A percentile compares a stretch with the other conserved stretches of the same genome.
Conservation (phyloP, 768 basidiomycete species). For the Cystobasidium onofrii region DNA sequence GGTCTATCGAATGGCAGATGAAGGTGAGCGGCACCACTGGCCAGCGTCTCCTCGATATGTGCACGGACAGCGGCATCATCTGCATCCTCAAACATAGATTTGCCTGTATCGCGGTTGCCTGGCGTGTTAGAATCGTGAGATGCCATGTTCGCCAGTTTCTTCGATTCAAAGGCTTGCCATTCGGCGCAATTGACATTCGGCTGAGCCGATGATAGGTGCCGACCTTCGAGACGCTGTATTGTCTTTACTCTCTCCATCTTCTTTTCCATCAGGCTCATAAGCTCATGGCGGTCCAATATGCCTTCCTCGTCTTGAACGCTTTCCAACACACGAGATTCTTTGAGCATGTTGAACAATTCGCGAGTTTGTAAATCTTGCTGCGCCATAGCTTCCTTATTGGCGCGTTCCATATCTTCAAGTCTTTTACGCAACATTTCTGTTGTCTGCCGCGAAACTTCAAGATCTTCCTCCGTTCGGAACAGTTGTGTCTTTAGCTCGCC, state of each 20-base stretch:
- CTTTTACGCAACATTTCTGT: conserved; percentile 59
- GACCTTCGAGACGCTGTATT: conserved; percentile 73
- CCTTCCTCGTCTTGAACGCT: conserved; percentile 60
- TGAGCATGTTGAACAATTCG: conserved; percentile 89
- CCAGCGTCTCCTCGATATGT: conserved; percentile 77
- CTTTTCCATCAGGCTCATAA: conserved; percentile 70
- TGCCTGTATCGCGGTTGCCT: conserved; percentile 40
- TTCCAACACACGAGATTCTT: conserved; percentile 65
- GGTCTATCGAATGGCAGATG: conserved; percentile 37
- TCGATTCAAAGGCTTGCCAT: conserved; percentile 44
- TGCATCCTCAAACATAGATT: conserved; percentile 46
- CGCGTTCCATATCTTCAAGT: conserved; percentile 64
- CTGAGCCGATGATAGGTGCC: conserved; percentile 17
- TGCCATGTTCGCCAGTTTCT: conserved; percentile 32
- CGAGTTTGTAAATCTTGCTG: conserved; percentile 86
- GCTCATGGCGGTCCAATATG: conserved; percentile 66
- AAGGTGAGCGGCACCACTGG: conserved; percentile 53
- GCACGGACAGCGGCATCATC: conserved; percentile 53
- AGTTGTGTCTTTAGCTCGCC: conserved; percentile 69
- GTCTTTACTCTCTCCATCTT: conserved; percentile 76
- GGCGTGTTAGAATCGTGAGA: conserved; percentile 38
- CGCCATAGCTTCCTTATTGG: conserved; percentile 74
- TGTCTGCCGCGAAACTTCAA: conserved; percentile 66
- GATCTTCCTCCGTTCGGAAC: conserved; percentile 64
- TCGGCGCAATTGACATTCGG: conserved; percentile 44